Percentiles rank a stretch among this genome's conserved stretches.
Conservation (phyloP, 192 early-diverging fungal species). For the Backusella westeae region DNA sequence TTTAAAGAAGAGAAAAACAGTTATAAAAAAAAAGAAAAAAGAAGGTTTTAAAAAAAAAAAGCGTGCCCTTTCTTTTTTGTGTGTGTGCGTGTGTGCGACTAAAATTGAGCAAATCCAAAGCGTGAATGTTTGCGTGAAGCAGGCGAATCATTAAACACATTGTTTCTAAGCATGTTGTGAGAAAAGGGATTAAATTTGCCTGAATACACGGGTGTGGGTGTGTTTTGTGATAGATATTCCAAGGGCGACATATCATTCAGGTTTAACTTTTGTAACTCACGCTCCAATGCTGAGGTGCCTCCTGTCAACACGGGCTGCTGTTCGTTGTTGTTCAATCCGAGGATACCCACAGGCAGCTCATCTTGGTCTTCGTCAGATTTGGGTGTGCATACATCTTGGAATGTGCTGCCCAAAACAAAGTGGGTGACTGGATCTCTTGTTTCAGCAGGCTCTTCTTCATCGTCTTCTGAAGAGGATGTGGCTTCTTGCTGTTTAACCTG, state of each 20-base stretch:
- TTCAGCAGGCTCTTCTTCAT: background rate
- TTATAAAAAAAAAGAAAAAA: background rate
- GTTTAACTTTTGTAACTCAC: background rate
- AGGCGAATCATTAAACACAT: constrained; percentile 15
- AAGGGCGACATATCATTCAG: constrained; percentile 5
- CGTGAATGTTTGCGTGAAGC: constrained; percentile 25
- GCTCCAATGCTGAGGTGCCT: background rate
- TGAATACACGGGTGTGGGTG: constrained; percentile 22
- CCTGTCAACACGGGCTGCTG: background rate
- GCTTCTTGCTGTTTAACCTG: too few relatives aligned
- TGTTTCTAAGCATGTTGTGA: constrained; percentile 18
- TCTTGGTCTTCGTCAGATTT: background rate
- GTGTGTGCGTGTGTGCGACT: background rate
- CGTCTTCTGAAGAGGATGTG: background rate
- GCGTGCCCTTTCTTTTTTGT: too few relatives aligned
- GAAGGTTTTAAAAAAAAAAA: background rate
- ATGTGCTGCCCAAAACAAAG: constrained; percentile 27
- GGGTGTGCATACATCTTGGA: constrained; percentile 15
- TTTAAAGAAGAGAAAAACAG: background rate
- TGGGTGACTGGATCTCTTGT: constrained; percentile 14
- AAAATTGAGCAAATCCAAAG: constrained; percentile 35
- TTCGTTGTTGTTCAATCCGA: constrained; percentile 8
- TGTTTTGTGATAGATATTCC: constrained; percentile 15
- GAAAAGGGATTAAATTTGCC: constrained; percentile 31
- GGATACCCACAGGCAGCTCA: constrained; percentile 22